Conservation (phyloP, 805 yeast species). For the Kodamaea neixiangensis region DNA sequence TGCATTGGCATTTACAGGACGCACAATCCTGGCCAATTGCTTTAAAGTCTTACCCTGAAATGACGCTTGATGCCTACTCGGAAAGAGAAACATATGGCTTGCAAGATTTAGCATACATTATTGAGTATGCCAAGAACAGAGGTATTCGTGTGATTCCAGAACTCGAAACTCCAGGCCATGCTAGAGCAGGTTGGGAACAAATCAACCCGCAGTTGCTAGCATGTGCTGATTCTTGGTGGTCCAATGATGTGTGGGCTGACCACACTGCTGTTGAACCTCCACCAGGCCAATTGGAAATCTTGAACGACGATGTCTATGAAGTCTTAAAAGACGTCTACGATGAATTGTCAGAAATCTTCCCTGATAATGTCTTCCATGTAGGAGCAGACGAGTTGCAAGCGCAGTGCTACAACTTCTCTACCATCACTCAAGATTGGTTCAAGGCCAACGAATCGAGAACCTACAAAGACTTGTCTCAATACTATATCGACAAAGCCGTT, state of each 20-base stretch:
- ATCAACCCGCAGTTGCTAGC: conserved; percentile 32
- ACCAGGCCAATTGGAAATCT: conserved; percentile 42
- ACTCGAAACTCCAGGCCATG: conserved; percentile 45
- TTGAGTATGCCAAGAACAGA: conserved; percentile 32
- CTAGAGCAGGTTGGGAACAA: conserved; percentile 40
- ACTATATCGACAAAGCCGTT: conserved; percentile 35
- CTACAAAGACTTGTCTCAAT: conserved; percentile 30
- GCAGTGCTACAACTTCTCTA: conserved; percentile 35
- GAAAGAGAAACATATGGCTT: conserved; percentile 28
- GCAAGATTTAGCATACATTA: conserved; percentile 26
- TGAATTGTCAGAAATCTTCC: conserved; percentile 33
- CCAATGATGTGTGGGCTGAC: conserved; percentile 21
- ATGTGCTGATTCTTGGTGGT: conserved; percentile 32
- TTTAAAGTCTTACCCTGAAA: conserved; percentile 33
- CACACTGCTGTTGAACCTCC: conserved; percentile 39
- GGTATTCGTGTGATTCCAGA: conserved; percentile 47
- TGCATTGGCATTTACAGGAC: conserved; percentile 45
- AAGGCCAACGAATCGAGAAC: conserved; percentile 24
- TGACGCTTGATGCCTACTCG: conserved; percentile 42
- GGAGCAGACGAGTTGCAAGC: conserved; percentile 42
- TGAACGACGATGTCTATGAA: conserved; percentile 32
- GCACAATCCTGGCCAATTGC: conserved; percentile 44
- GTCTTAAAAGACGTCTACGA: conserved; percentile 33
- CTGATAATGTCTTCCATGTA: conserved; percentile 42
- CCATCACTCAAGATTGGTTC: conserved; percentile 27